Evolutionary conservation across 1,284 basidiomycete genomes (phyloP).

Genomic region (Ceratorhiza oryzae-sativae): DNA sequence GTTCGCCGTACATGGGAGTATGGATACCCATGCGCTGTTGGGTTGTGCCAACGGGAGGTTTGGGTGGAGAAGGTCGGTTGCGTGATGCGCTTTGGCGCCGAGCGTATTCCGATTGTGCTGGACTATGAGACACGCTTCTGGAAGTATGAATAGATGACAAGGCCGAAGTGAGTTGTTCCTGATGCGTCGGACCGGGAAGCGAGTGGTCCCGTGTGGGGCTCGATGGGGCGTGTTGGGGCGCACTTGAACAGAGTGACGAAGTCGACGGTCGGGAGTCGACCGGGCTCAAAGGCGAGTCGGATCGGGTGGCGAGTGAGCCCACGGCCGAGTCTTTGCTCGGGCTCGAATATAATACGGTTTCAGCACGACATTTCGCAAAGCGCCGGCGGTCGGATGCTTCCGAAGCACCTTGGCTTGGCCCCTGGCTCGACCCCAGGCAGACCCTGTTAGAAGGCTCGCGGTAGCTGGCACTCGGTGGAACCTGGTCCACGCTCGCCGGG

Average conservation of each 20-base stretch:
- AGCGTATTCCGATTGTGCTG: background rate
- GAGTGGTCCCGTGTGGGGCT: background rate
- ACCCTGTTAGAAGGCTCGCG: background rate
- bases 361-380: slow-evolving; percentile 16
- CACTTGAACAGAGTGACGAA: slow-evolving; percentile 1
- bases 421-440: slow-evolving; percentile 2
- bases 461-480: slow-evolving; percentile 24
- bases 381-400: slow-evolving; percentile 25
- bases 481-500: background rate
- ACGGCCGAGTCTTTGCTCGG: background rate
- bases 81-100: slow-evolving; percentile 8
- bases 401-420: slow-evolving; percentile 7
- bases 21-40: background rate
- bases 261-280: slow-evolving; percentile 18
- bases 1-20: background rate
- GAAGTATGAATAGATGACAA: background rate
- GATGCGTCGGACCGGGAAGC: background rate
- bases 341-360: slow-evolving; percentile 1
- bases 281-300: background rate
- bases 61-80: slow-evolving; percentile 6
- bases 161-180: background rate
- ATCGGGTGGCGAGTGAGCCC: background rate
- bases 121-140: background rate
- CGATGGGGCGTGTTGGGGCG: slow-evolving; percentile 1
- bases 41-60: background rate